Conservation (phyloP, 805 yeast genomes). For the Metschnikowia anglica region DNA sequence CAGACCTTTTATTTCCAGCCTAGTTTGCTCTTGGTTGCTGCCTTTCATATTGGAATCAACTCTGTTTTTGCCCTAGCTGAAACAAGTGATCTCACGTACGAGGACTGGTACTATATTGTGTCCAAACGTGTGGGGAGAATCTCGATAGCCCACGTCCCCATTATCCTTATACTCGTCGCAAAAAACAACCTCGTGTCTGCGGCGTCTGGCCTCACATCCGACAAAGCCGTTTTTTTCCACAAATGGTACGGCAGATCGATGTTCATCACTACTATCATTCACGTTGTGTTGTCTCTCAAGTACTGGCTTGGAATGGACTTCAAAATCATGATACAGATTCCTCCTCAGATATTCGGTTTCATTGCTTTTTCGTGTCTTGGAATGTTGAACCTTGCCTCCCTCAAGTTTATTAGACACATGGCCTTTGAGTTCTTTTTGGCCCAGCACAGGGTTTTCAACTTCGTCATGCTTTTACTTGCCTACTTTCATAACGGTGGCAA, state of each 20-base stretch:
- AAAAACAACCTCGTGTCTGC: slow-evolving; percentile 42
- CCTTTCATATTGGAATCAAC: slow-evolving; percentile 30
- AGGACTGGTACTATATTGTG: slow-evolving; percentile 39
- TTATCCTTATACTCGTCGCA: slow-evolving; percentile 35
- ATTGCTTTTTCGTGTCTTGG: slow-evolving; percentile 42
- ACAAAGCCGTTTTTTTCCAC: slow-evolving; percentile 40
- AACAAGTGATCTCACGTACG: slow-evolving; percentile 41
- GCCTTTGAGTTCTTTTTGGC: slow-evolving; percentile 45
- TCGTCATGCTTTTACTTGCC: slow-evolving; percentile 42
- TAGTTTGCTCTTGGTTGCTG: slow-evolving; percentile 32
- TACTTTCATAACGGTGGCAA: slow-evolving; percentile 42
- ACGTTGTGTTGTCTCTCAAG: slow-evolving; percentile 30
- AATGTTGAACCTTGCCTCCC: slow-evolving; percentile 36
- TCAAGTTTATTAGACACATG: slow-evolving; percentile 34
- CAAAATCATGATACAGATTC: slow-evolving; percentile 41
- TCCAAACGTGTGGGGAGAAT: slow-evolving; percentile 44
- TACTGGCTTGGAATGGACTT: slow-evolving; percentile 46
- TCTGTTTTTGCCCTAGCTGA: slow-evolving; percentile 29
- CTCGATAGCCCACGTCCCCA: slow-evolving; percentile 41
- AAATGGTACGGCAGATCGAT: slow-evolving; percentile 45
- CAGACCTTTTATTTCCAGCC: slow-evolving; percentile 40
- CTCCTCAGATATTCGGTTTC: slow-evolving; percentile 52
- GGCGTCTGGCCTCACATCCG: slow-evolving; percentile 43
- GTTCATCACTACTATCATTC: slow-evolving; percentile 37
- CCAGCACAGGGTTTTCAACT: slow-evolving; percentile 42